phyloP scores from a whole-genome alignment of 345 rosid species.

The Lepidium africanum region DNA sequence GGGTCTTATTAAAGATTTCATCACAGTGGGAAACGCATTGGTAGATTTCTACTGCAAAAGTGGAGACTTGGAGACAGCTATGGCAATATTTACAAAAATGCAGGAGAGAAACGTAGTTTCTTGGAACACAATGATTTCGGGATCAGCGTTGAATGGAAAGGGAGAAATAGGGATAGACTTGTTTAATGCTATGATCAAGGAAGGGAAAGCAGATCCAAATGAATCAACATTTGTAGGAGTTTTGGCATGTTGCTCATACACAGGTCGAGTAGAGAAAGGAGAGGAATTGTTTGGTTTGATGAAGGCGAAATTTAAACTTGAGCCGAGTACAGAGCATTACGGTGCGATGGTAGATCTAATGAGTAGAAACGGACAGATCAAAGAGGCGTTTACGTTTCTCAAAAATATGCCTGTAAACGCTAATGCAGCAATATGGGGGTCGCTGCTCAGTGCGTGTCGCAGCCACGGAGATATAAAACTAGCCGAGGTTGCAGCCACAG shows the following conservation, averaged over 20 bases:
- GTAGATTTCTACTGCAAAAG: slow-evolving; percentile 56
- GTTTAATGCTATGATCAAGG: slow-evolving; percentile 47
- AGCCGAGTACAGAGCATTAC: slow-evolving; percentile 54
- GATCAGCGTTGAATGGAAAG: slow-evolving; percentile 53
- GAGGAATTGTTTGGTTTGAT: slow-evolving; percentile 43
- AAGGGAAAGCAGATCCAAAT: slow-evolving; percentile 38
- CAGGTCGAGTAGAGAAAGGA: slow-evolving; percentile 49
- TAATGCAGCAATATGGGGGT: slow-evolving; percentile 60
- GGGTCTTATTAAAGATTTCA: slow-evolving; percentile 25
- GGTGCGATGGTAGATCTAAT: slow-evolving; percentile 72
- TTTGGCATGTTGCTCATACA: slow-evolving; percentile 58
- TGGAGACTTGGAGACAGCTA: slow-evolving; percentile 49
- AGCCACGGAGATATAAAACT: slow-evolving; percentile 52
- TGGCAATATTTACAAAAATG: slow-evolving; percentile 36
- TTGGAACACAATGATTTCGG: slow-evolving; percentile 66
- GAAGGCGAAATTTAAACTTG: slow-evolving; percentile 30
- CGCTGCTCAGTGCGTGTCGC: slow-evolving; percentile 61
- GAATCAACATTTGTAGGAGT: slow-evolving; percentile 44
- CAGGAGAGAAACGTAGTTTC: slow-evolving; percentile 43
- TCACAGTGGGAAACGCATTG: slow-evolving; percentile 57
- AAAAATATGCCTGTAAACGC: slow-evolving; percentile 39
- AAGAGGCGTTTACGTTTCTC: slow-evolving; percentile 55
- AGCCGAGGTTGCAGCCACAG: slow-evolving; percentile 49
- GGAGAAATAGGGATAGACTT: slow-evolving; percentile 46
- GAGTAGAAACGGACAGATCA: slow-evolving; percentile 47